Conservation (phyloP, 345 rosid genomes). For the Salix dunnii region DNA sequence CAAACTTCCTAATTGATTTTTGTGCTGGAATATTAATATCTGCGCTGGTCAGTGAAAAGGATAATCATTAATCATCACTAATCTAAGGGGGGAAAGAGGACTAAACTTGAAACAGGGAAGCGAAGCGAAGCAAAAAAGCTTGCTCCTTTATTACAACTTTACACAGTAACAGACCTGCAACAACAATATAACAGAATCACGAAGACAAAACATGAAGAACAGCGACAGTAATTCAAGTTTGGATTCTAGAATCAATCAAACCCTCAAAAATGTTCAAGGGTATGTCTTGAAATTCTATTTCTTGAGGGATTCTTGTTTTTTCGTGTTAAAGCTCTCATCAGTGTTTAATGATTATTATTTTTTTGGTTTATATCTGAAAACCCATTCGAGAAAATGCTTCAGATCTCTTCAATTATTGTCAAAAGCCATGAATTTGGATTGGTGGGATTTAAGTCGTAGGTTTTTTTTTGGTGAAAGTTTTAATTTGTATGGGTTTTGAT, state of each 20-base stretch:
- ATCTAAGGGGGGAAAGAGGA: neutral
- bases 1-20: neutral
- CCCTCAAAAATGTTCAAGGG: constrained; percentile 92
- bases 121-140: neutral
- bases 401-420: constrained; percentile 22
- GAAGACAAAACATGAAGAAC: constrained; percentile 21
- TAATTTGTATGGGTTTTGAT: neutral
- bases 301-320: neutral
- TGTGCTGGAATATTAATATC: neutral
- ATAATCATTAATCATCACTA: neutral
- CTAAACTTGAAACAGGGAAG: neutral
- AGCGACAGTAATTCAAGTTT: constrained; percentile 37
- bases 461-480: neutral
- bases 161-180: neutral
- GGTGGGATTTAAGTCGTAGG: neutral
- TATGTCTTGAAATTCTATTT: constrained; percentile 11
- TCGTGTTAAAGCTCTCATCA: constrained; percentile 12
- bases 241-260: constrained; percentile 86
- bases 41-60: neutral
- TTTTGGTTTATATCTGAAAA: constrained; percentile 4
- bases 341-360: neutral
- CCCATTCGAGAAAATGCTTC: constrained; percentile 13
- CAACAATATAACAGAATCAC: neutral
- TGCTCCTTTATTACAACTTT: neutral
- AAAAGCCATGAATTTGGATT: neutral